Evolutionary conservation across 768 basidiomycete genomes (phyloP).

Genomic region (Leccinum subgranulosum): DNA sequence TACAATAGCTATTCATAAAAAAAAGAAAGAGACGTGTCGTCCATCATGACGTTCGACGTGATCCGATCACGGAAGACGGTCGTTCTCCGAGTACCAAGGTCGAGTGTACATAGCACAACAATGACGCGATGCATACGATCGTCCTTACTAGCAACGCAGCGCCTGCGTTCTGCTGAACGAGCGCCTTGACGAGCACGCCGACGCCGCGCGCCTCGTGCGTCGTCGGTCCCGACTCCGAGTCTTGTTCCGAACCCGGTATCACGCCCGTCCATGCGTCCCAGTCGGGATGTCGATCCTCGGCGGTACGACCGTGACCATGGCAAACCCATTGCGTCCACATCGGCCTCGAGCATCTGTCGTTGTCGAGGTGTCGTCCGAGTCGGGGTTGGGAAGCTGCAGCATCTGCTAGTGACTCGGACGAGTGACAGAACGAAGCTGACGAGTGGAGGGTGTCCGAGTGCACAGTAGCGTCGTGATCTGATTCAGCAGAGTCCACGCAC

Average conservation of each 20-base stretch:
- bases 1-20: not conserved
- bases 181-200: slow-evolving; percentile 17
- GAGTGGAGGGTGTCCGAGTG: not conserved
- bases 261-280: not conserved
- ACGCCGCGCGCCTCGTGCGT: slow-evolving; percentile 14
- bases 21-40: not conserved
- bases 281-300: not conserved
- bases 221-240: not conserved
- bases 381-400: not conserved
- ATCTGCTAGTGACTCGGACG: not conserved
- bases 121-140: not conserved
- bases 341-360: not conserved
- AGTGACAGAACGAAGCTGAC: not conserved
- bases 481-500: not conserved
- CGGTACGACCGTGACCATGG: not conserved
- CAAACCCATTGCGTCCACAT: not conserved
- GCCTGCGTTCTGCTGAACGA: slow-evolving; percentile 13
- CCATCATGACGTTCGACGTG: not conserved
- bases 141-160: slow-evolving; percentile 9
- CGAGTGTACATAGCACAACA: slow-evolving; percentile 5
- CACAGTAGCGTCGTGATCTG: not conserved
- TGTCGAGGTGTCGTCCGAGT: not conserved
- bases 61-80: not conserved
- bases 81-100: slow-evolving; percentile 1
- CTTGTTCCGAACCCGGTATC: not conserved